Evolutionary conservation across 805 yeast genomes (phyloP), one percentile per base, ranked within the genome.

Genomic region (Hyphopichia homilentoma): DNA sequence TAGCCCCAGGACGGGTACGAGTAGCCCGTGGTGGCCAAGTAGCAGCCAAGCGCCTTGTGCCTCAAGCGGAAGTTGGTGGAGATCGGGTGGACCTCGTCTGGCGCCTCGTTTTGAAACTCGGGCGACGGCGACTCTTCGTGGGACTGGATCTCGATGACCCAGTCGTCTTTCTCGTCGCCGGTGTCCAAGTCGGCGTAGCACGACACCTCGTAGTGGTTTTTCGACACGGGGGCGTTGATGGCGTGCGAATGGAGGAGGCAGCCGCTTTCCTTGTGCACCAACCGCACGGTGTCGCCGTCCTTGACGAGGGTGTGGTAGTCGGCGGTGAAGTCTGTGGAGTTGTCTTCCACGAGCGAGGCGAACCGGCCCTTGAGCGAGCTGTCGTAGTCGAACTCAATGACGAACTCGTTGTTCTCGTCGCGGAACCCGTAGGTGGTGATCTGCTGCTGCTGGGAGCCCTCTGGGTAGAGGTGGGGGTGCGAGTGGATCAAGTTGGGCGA

Each of bases 391-490:
- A 81, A 71, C 45, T 82, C 81, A 45, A 87, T 66, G 18, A 71
- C 49, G 84, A 96, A 89, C 34, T 83, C 77, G 56, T 90, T 93
- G 61, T 93, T 90, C 33, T 70, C 61, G 57, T 93, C 97, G 54
- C 86, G 86, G 59, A 79, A 87, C 13, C 89, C 85, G 57, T 93
- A 93, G 5, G 93, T 85, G 17, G 98, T 93, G 30, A 93, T 72
- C 60, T 93, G 99, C 58, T 89, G 97, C 61, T 93, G 97, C 41
- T 75, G 73, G 2, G 96, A 85, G 3, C 97, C 97, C 43, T 79
- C 87, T 11, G 98, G 98, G 54, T 81, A 93, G 8, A 72, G 57
- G 54, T 84, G 95, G 12, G 70, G 67, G 54, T 93, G 98, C 0
- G 97, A 90, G 55, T 93, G 98, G 40, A 93, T 63, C 42, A 86